Evolutionary conservation across 768 basidiomycete genomes (phyloP), one percentile per base, ranked within the genome.

Genomic region (Cyclocybe aegerita): DNA sequence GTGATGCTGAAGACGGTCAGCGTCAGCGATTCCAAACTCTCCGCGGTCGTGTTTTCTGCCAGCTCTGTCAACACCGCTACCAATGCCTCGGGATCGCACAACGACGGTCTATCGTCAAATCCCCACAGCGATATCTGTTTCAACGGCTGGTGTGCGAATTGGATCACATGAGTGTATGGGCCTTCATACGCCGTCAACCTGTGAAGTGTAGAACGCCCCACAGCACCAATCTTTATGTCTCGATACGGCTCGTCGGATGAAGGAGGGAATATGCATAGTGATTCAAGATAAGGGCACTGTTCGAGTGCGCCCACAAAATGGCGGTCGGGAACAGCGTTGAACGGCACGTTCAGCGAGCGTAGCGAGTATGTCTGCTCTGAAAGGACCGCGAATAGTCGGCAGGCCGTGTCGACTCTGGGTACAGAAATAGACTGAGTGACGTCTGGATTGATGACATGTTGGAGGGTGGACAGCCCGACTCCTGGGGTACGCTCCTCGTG

Each of bases 251-350:
- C 63, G 14, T 63, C 60, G 2, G 56, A 54, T 0, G 57, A 49
- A n/a, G 70, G 66, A 16, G 61, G 57, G 43, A 69, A 57, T n/a
- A 71, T 61, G 35, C 63, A 61, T 9, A 73, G 54, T 12, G 67
- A 60, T 30, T 65, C 55, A 8, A 73, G 58, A 31, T 46, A 40
- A 2, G 67, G 65, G 43, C 67, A 70, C 12, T 62, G 60, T 30
- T 58, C 46, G 14, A 71, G 56, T 3, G 69, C 65, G 14, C 47
- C 34, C 7, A 65, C 48, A 45, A 70, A 64, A 33, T 52, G 39
- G 7, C 60, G 54, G 44, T 62, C 61, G 12, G 53, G 46, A 15
- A 69, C 51, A 31, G 63, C 61, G n/a, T 57, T 49, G 43, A 67
- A 62, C 0, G 68, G 70, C 35, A 60, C 32, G 23, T 58, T 60